phyloP scores from a whole-genome alignment of 78 protist species.

The Acrasis kona region DNA sequence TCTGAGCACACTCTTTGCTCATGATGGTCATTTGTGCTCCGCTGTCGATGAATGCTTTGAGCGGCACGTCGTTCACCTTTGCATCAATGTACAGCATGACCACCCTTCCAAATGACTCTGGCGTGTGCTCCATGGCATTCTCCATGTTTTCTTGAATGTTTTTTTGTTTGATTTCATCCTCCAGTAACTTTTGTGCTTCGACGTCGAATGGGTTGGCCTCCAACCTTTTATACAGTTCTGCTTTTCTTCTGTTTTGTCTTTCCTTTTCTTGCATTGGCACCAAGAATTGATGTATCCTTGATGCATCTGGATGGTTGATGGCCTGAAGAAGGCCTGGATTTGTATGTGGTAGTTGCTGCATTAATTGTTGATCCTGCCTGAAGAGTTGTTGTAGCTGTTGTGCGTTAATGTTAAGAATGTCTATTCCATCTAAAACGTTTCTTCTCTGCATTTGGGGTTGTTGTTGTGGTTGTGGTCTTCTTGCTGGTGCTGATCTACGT shows the following conservation, averaged over 20 bases:
- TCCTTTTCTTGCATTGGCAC: neutral
- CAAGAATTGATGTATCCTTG: neutral
- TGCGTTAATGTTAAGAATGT: neutral
- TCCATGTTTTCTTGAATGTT: constrained; percentile 53
- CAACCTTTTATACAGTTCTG: neutral
- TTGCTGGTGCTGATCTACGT: neutral
- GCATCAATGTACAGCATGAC: constrained; percentile 63
- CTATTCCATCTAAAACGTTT: no score
- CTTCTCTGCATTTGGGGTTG: neutral
- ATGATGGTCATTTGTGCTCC: constrained; percentile 74
- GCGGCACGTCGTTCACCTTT: constrained; percentile 41
- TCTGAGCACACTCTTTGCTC: constrained; percentile 42
- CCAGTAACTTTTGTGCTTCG: constrained; percentile 33
- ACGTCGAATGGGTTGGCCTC: constrained; percentile 39
- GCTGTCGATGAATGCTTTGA: constrained; percentile 62
- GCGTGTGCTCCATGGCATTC: constrained; percentile 61
- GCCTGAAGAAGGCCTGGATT: no score
- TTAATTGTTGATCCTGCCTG: neutral
- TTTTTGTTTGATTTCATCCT: constrained; percentile 33
- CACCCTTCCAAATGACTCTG: constrained; percentile 64
- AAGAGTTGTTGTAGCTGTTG: neutral
- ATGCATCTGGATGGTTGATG: neutral
- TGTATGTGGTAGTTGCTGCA: neutral
- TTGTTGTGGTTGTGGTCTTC: neutral
- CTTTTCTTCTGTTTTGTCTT: neutral